Percentiles rank a stretch among this genome's conserved stretches.
phyloP scores from a whole-genome alignment of 116 monocot species.

The Papilionanthe hybrid region DNA sequence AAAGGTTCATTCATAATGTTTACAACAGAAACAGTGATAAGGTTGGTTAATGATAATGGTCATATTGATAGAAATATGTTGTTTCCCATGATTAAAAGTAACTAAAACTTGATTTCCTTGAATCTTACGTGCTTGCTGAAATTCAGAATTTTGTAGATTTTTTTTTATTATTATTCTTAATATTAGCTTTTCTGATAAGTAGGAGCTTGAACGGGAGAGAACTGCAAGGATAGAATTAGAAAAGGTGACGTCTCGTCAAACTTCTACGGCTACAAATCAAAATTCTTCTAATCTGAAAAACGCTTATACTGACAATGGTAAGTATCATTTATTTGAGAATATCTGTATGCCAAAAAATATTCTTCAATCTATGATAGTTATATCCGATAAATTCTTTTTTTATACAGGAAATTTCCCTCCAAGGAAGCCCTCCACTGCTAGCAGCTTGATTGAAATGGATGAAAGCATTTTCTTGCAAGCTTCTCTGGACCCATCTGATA shows the following conservation, averaged over 20 bases:
- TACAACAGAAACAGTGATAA: neutral
- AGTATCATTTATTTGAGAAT: neutral
- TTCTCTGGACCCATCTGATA: slow-evolving; percentile 67
- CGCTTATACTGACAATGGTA: slow-evolving; percentile 47
- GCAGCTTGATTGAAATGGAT: slow-evolving; percentile 69
- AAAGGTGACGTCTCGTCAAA: slow-evolving; percentile 51
- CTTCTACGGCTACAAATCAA: slow-evolving; percentile 33
- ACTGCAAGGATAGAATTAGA: slow-evolving; percentile 65
- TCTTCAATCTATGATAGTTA: neutral
- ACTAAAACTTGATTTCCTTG: neutral
- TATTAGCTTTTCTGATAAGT: slow-evolving; percentile 9
- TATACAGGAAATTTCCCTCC: slow-evolving; percentile 48
- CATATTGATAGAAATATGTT: neutral
- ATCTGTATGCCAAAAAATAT: neutral
- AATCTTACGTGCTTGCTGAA: neutral
- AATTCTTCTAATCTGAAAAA: slow-evolving; percentile 28
- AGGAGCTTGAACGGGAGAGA: slow-evolving; percentile 91
- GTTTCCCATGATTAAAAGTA: neutral
- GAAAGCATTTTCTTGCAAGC: slow-evolving; percentile 79
- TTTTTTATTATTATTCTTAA: neutral
- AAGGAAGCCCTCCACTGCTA: slow-evolving; percentile 60
- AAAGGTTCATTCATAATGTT: too few species aligned
- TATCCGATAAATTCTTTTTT: neutral
- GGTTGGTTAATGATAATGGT: neutral
- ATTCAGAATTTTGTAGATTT: neutral